Conservation (phyloP, 202 grass and related monocot species). For the Schoenoplectus tabernaemontani region DNA sequence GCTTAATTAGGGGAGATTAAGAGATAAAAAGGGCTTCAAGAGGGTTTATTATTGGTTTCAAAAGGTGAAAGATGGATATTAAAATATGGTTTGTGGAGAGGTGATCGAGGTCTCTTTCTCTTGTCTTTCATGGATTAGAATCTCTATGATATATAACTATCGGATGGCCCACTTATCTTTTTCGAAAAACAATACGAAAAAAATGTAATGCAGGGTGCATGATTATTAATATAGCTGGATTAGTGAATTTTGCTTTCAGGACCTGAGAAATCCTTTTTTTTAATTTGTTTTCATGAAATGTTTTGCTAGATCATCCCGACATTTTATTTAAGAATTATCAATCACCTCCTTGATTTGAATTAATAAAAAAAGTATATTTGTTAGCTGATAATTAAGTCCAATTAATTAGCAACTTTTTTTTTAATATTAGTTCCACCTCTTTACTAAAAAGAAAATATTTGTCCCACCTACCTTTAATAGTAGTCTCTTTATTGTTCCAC, state of each 20-base stretch:
- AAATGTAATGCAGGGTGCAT: background rate
- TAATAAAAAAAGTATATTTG: too few relatives aligned
- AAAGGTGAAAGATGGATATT: slow-evolving; percentile 16
- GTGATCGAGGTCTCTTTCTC: slow-evolving; percentile 23
- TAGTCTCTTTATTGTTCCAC: too few relatives aligned
- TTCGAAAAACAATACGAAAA: background rate
- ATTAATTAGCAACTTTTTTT: too few relatives aligned
- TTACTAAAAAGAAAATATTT: too few relatives aligned
- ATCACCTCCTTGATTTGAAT: background rate
- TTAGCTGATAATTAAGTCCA: too few relatives aligned
- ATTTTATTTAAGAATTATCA: background rate
- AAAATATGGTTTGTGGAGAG: slow-evolving; percentile 26
- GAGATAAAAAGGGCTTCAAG: slow-evolving; percentile 9
- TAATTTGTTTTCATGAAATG: background rate
- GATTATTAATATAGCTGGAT: background rate
- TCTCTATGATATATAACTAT: slow-evolving; percentile 21
- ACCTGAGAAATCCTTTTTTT: background rate
- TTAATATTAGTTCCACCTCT: too few relatives aligned
- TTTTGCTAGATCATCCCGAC: background rate
- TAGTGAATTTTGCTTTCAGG: background rate
- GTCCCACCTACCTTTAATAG: too few relatives aligned
- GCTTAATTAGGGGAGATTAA: slow-evolving; percentile 18
- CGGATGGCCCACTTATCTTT: slow-evolving; percentile 11
- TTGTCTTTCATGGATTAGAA: slow-evolving; percentile 36
- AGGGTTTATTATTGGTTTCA: slow-evolving; percentile 24